Percentiles rank a stretch among this genome's conserved stretches.
These are phyloP conservation scores for Chaetomium globosum DNA, from an alignment of 2,329 filamentous ascomycete species.

Conservation along the genomic window DNA sequence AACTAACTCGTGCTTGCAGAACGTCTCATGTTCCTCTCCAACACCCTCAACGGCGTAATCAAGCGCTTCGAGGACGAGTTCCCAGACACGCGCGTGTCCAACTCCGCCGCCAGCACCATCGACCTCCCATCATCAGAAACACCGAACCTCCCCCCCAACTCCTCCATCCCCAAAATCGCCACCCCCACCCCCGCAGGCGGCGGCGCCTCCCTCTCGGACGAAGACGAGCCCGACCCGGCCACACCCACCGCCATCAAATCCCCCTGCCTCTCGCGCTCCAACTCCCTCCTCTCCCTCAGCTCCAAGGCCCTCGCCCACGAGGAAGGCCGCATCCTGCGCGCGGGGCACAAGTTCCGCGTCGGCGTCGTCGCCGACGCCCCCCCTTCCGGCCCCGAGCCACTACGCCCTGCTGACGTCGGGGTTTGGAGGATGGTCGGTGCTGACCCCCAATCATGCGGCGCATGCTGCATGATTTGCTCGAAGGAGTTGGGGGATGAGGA, in stretches of 20 bases:
- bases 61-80: conserved; percentile 95
- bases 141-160: background rate
- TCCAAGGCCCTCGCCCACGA: conserved; percentile 59
- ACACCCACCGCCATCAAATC: conserved; percentile 45
- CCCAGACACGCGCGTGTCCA: conserved; percentile 72
- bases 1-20: conserved; percentile 51
- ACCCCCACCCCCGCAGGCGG: conserved; percentile 20
- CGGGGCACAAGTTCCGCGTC: conserved; percentile 59
- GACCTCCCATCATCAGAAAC: conserved; percentile 28
- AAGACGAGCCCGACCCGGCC: conserved; percentile 57
- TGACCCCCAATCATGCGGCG: conserved; percentile 55
- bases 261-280: conserved; percentile 53
- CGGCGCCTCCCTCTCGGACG: conserved; percentile 43
- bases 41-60: conserved; percentile 88
- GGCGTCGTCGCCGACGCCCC: conserved; percentile 44
- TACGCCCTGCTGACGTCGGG: conserved; percentile 52
- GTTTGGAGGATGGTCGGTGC: conserved; percentile 53
- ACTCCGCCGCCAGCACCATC: conserved; percentile 37
- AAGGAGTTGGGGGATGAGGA: conserved; percentile 64
- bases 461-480: conserved; percentile 63
- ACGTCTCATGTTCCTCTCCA: conserved; percentile 81
- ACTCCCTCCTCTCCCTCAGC: conserved; percentile 54
- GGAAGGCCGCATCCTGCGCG: conserved; percentile 59
- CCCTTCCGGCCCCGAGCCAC: conserved; percentile 48
- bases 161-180: conserved; percentile 23